Conservation (phyloP, 1,139 yeast species). For the Diutina rugosa region DNA sequence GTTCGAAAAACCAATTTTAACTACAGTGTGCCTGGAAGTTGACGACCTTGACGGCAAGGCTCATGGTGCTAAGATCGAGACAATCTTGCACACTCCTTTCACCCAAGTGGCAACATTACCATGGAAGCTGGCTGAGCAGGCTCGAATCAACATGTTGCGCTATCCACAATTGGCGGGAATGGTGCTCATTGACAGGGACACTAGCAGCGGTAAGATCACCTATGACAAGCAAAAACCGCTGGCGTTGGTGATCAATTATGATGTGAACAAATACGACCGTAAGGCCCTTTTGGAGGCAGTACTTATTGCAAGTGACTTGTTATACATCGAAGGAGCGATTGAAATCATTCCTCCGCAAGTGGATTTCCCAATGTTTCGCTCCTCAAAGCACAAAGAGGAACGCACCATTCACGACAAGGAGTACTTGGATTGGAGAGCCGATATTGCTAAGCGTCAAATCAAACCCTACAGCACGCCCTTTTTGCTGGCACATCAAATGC, state of each 20-base stretch:
- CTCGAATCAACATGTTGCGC: constrained; percentile 21
- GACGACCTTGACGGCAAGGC: constrained; percentile 43
- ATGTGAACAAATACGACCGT: constrained; percentile 28
- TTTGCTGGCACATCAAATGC: constrained; percentile 1
- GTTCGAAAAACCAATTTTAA: constrained; percentile 33
- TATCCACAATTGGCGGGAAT: constrained; percentile 29
- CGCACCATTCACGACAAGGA: constrained; percentile 32
- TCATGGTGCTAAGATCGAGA: constrained; percentile 46
- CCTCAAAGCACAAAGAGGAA: constrained; percentile 25
- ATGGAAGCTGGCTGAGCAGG: constrained; percentile 26
- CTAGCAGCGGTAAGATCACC: constrained; percentile 27
- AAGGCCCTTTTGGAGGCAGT: constrained; percentile 28
- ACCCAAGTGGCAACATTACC: constrained; percentile 28
- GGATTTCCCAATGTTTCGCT: constrained; percentile 25
- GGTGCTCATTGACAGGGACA: constrained; percentile 38
- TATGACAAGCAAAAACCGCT: constrained; percentile 24
- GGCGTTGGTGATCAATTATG: constrained; percentile 26
- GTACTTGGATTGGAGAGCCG: constrained; percentile 31
- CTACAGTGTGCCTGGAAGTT: constrained; percentile 35
- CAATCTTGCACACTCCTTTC: constrained; percentile 35
- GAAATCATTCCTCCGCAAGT: constrained; percentile 29
- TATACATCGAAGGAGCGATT: constrained; percentile 39
- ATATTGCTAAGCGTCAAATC: constrained; percentile 14
- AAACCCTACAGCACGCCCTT: constrained; percentile 8
- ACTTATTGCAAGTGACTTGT: constrained; percentile 31